Percentiles rank a stretch among this genome's conserved stretches.
phyloP scores from a whole-genome alignment of 2,329 filamentous ascomycete species.

The Mycosphaerelloides madeirae region DNA sequence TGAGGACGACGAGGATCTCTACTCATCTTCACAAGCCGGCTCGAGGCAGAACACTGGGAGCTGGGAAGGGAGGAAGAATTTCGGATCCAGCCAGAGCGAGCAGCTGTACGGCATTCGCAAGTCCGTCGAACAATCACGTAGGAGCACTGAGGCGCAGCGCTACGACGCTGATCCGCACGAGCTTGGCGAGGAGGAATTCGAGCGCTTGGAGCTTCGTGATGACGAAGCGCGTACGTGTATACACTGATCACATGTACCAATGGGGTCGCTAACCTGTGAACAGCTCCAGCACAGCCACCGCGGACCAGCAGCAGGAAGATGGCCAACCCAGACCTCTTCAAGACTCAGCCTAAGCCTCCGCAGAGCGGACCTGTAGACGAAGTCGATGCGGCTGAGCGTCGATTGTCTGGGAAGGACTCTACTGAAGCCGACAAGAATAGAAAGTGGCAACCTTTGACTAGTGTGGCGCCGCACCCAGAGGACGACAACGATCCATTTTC shows the following conservation, averaged over 20 bases:
- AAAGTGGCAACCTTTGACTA: slow-evolving; percentile 95
- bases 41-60: slow-evolving; percentile 25
- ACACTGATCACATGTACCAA: background rate
- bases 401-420: slow-evolving; percentile 13
- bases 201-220: slow-evolving; percentile 58
- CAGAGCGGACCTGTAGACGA: slow-evolving; percentile 68
- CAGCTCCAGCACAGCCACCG: slow-evolving; percentile 47
- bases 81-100: slow-evolving; percentile 33
- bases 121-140: slow-evolving; percentile 35
- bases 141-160: slow-evolving; percentile 81
- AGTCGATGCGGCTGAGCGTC: slow-evolving; percentile 67
- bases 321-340: slow-evolving; percentile 77
- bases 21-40: slow-evolving; percentile 28
- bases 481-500: slow-evolving; percentile 94
- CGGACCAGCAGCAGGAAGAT: slow-evolving; percentile 59
- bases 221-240: slow-evolving; percentile 48
- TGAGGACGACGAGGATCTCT: slow-evolving; percentile 61
- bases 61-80: slow-evolving; percentile 35
- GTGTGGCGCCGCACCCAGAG: slow-evolving; percentile 78
- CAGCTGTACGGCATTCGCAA: slow-evolving; percentile 38
- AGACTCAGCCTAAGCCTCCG: slow-evolving; percentile 54
- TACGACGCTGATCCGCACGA: slow-evolving; percentile 95
- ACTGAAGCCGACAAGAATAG: slow-evolving; percentile 59
- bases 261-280: slow-evolving; percentile 20
- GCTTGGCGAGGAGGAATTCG: slow-evolving; percentile 77